Base-by-base conservation (phyloP, 192 early-diverging fungal species). In the Coemansia sp. region DNA sequence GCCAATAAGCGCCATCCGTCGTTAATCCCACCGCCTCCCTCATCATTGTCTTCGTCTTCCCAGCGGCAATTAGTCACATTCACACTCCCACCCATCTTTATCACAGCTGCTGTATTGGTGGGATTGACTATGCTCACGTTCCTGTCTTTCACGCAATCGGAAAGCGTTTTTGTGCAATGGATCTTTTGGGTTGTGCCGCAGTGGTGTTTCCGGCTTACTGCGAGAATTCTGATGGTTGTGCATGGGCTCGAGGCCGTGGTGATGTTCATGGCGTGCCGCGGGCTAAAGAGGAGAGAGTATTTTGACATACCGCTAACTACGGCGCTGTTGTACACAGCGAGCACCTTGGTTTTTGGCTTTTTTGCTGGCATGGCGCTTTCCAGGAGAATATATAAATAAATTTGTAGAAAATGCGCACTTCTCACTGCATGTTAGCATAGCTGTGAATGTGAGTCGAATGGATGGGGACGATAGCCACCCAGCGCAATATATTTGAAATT, bases 81-180 rank as follows among this genome's bases (percentile, higher is more conserved):
- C 53, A 40, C 37, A 42, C 53, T 55, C 39, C 53, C 53, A 15
- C 39, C 53, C 3, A 0, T 21, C 18, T 15, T 24, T 39, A 42
- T 42, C 40, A 21, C 19, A 21, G 21, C 41, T 25, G 9, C 24
- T 21, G 23, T 39, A 15, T 14, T 55, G 39, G 23, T 18, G 19
- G 53, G 53, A 40, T 42, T 43, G 53, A 40, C 53, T 2, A 23
- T 55, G 53, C 53, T 55, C 39, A 42, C 39, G 27, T 55, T 23
- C 25, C 18, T 55, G 13, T 2, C 53, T 21, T 19, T 10, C 39
- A 25, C 39, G 53, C 37, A 40, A 42, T 55, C 53, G 21, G 39
- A 40, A 55, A 42, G n/a, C 37, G 6, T 19, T 15, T 18, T 55
- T 17, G 38, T 55, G 18, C 39, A 55, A 42, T 42, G 37, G 53